Evolutionary conservation across 2,329 filamentous ascomycete genomes (phyloP), one percentile per base, ranked within the genome.

Genomic region (Hortaea werneckii): DNA sequence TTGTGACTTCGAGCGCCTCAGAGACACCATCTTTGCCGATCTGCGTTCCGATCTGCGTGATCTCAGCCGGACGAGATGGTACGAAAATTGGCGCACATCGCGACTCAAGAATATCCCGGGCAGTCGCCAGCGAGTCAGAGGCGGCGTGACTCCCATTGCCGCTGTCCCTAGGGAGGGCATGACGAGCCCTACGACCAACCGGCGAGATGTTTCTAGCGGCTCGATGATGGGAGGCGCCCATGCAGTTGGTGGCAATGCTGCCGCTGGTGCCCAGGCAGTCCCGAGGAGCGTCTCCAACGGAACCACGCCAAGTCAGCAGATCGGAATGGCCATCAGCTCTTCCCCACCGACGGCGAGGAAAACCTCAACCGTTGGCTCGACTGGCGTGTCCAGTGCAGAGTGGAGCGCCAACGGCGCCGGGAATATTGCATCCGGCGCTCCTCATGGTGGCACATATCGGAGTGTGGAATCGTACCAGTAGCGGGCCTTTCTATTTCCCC

Each of bases 11-110:
- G 74, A 85, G 46, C 83, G 83, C 50, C 76, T 98, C 55, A 92
- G 92, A 68, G 89, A 96, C 49, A 82, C 84, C 6, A 85, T 98
- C 29, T 98, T 98, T 65, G 81, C 74, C 54, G 90, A 96, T 61
- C 98, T 92, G 92, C 83, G 90, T 42, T 78, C 77, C 38, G 92
- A 98, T 63, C 74, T 98, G 49, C 83, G 90, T 50, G 87, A 95
- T 65, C 85, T 87, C 43, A 94, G 87, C 65, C 79, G 87, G 46
- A 87, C 94, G 61, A 78, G 88, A 57, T 95, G 88, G 87, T 96
- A 96, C 58, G 90, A 96, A 67, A 82, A 85, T 58, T 96, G 90
- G 92, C 81, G 92, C 67, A 95, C 79, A 7, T 68, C 63, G 39
- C 65, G 72, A 30, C 59, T 77, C 49, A 67, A 66, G 43, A 58